These are phyloP conservation scores for Rugonectria rugulosa DNA, from an alignment of 2,329 filamentous ascomycete species.

Conservation along the genomic window DNA sequence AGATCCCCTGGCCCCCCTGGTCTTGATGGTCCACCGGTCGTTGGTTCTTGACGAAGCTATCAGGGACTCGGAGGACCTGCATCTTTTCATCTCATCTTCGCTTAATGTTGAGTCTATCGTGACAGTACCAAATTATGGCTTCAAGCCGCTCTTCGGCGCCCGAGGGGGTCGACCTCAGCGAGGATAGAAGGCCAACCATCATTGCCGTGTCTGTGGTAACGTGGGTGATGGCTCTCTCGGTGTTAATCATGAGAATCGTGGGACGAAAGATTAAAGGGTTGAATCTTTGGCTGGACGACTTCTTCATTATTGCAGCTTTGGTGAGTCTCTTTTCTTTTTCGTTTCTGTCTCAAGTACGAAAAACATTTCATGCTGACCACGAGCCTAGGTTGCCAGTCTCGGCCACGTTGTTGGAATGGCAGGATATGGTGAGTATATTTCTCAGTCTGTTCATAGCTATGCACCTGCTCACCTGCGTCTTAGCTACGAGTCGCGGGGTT, in stretches of 20 bases:
- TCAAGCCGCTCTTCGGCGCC: conserved; percentile 13
- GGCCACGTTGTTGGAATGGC: neutral
- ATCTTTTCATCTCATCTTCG: neutral
- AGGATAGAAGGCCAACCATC: conserved; percentile 27
- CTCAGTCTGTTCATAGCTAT: neutral
- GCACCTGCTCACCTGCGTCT: neutral
- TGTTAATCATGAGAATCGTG: conserved; percentile 28
- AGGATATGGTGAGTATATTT: conserved; percentile 1
- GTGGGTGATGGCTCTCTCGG: neutral
- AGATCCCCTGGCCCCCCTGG: too few relatives aligned
- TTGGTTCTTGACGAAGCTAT: neutral
- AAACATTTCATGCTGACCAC: neutral
- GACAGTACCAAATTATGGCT: too few relatives aligned
- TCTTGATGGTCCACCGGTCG: too few relatives aligned
- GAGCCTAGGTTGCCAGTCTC: neutral
- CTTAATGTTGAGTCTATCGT: too few relatives aligned
- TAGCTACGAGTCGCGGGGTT: conserved; percentile 32
- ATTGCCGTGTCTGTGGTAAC: conserved; percentile 20
- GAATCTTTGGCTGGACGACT: conserved; percentile 36
- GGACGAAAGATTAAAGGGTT: conserved; percentile 28
- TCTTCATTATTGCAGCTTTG: conserved; percentile 33
- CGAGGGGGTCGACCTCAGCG: conserved; percentile 29
- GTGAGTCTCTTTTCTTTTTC: conserved; percentile 15
- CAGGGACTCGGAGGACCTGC: neutral
- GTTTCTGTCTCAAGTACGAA: too few relatives aligned